Conservation (phyloP, 371 early-diverging fungal genomes). For the Synchytrium microbalum region DNA sequence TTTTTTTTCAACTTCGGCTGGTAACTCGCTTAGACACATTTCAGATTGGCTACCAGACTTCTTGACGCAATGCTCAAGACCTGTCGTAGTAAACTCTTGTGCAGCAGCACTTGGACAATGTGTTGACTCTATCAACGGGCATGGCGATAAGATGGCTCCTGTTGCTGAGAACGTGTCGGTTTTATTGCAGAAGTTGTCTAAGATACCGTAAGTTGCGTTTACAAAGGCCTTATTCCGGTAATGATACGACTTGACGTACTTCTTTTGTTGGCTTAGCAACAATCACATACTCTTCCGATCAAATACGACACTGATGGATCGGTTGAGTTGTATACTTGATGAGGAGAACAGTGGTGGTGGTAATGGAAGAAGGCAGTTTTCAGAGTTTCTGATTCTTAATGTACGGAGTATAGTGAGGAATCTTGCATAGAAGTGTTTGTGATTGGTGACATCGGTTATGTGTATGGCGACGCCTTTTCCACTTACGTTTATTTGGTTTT, state of each 20-base stretch:
- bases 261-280: not conserved
- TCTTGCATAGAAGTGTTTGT: not conserved
- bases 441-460: too few species aligned
- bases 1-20: not conserved
- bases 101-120: not conserved
- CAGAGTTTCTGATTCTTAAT: not conserved
- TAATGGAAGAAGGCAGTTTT: not conserved
- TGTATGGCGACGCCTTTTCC: too few species aligned
- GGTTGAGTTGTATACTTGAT: not conserved
- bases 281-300: not conserved
- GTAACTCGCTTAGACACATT: too few species aligned
- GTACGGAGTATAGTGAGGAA: not conserved
- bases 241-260: not conserved
- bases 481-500: too few species aligned
- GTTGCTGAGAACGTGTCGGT: not conserved
- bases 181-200: not conserved
- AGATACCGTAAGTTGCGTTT: not conserved
- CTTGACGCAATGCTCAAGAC: not conserved
- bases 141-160: not conserved
- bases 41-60: not conserved
- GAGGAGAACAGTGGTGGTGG: not conserved
- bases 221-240: not conserved
- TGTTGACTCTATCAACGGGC: not conserved
- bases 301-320: not conserved
- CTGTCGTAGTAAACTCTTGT: not conserved